Evolutionary conservation across 768 basidiomycete species (phyloP).

Genomic region (Trametes maxima): DNA sequence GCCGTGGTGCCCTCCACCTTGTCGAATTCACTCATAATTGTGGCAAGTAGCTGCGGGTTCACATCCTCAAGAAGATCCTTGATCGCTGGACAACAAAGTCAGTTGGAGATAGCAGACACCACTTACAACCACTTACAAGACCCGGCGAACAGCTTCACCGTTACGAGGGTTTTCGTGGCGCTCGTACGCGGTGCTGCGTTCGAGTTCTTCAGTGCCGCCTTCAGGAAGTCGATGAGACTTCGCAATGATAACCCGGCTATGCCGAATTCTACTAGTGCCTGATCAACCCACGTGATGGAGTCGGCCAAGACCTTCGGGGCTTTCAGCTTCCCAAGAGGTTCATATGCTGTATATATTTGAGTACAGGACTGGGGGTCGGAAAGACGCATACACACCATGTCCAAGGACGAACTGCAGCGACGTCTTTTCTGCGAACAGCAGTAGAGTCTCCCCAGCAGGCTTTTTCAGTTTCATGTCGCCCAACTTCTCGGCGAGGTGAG

Average conservation of each 20-base stretch:
- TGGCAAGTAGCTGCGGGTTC: conserved; percentile 89
- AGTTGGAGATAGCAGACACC: not conserved
- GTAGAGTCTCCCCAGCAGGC: conserved; percentile 87
- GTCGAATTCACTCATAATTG: conserved; percentile 90
- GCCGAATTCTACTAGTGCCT: conserved; percentile 87
- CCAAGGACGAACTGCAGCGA: conserved; percentile 92
- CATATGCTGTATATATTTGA: conserved; percentile 59
- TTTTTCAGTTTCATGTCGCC: conserved; percentile 98
- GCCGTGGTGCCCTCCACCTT: conserved; percentile 79
- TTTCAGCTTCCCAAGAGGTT: conserved; percentile 92
- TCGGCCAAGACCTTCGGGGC: conserved; percentile 97
- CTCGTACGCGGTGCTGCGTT: conserved; percentile 92
- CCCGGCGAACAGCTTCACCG: conserved; percentile 90
- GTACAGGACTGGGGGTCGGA: conserved; percentile 8
- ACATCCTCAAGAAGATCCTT: conserved; percentile 92
- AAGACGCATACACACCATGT: conserved; percentile 62
- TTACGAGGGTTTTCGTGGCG: conserved; percentile 91
- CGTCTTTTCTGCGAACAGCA: conserved; percentile 85
- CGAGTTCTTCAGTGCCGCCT: conserved; percentile 84
- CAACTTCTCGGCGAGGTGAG: conserved; percentile 88
- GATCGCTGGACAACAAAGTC: conserved; percentile 57
- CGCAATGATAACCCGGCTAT: conserved; percentile 83
- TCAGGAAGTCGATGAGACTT: conserved; percentile 88
- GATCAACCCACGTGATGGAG: conserved; percentile 85
- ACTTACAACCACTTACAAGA: conserved; percentile 53